Base-by-base conservation (phyloP, 2,329 filamentous ascomycete species). In the Alternaria triticimaculans region DNA sequence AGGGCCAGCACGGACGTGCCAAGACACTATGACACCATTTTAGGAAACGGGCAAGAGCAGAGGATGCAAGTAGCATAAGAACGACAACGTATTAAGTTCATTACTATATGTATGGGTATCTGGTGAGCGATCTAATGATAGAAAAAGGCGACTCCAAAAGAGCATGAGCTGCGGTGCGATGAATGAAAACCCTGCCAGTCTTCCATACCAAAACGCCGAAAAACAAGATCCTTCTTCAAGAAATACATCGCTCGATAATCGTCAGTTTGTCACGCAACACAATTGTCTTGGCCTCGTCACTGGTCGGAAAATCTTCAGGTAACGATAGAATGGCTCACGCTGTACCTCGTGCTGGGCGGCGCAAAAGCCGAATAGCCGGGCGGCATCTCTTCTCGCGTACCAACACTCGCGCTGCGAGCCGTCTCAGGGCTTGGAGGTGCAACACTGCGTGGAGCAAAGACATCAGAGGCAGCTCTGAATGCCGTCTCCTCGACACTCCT, bases 391-490 rank as follows among this genome's bases (percentile, higher is more conserved):
- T 73, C 71, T 18, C 70, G 63, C 28, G 37, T 60, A 0, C 28
- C 62, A 14, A 63, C 58, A 44, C 53, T 63, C 3, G 48, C 50
- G 37, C 58, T 60, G 25, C 50, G 26, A 11, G n/a, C 37, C 7
- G 57, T 64, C 12, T 65, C 66, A 21, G 66, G 63, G 18, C 45
- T 65, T 8, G 79, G 76, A 8, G 76, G 74, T n/a, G 73, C 71
- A 18, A 81, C 63, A 30, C 76, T 80, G 18, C 81, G 70, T 2
- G 80, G 73, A 8, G 69, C 65, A 60, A 82, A 81, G 60, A 80
- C 70, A 37, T 76, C 77, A 10, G 76, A 72, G 4, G 72, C 77
- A 21, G 65, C 74, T 59, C 61, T 72, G 55, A 67, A 70, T n/a
- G 66, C 68, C 6, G 59, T 62, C 6, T 68, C 69, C 54, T 79